These are phyloP conservation scores for Diophrys sp. DNA, from an alignment of 73 alveolate species.

Conservation along the genomic window DNA sequence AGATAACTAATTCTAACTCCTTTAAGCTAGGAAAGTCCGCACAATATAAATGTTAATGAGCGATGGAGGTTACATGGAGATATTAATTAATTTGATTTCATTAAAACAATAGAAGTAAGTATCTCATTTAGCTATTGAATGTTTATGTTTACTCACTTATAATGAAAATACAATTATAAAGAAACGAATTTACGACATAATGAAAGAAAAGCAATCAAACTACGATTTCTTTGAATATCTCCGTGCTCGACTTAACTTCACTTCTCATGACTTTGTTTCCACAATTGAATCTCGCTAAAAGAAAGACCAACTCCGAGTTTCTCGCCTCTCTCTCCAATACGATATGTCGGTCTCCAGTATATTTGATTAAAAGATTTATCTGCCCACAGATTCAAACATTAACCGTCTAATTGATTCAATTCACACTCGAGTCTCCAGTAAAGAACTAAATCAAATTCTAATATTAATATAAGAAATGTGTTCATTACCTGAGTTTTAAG, in stretches of 20 bases:
- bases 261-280: conserved; percentile 4
- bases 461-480: neutral
- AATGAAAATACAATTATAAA: neutral
- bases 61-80: too few relatives aligned
- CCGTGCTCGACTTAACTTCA: neutral
- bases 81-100: too few relatives aligned
- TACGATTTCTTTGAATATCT: conserved; percentile 26
- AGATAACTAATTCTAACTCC: too few relatives aligned
- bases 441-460: conserved; percentile 10
- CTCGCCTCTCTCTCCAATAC: neutral
- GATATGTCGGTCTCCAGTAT: neutral
- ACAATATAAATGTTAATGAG: too few relatives aligned
- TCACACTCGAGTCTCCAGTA: neutral
- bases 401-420: neutral
- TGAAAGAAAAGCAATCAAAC: conserved; percentile 1
- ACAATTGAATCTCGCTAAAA: neutral
- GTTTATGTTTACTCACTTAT: neutral
- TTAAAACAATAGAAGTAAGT: too few relatives aligned
- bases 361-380: conserved; percentile 1
- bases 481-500: neutral
- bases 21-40: too few relatives aligned
- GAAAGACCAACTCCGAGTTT: neutral
- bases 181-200: conserved; percentile 3
- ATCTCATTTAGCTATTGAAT: neutral
- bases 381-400: neutral